Base-by-base conservation (phyloP, 164 flowering plant genomes). In the Chimonanthus praecox region DNA sequence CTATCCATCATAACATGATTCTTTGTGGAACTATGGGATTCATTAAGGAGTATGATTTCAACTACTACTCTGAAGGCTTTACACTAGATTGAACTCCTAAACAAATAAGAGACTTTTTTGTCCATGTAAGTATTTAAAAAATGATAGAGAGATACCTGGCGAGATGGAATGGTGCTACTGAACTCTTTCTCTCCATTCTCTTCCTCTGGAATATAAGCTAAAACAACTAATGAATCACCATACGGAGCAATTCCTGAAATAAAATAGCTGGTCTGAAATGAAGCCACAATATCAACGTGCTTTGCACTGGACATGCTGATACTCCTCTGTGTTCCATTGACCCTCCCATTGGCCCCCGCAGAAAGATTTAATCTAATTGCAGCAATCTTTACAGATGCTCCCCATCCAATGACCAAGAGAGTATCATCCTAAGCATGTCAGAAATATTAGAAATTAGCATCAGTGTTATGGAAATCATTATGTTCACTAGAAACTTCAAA, bases 171-270 rank as follows among this genome's bases (percentile, higher is more conserved):
- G 8, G 84, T 78, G 76, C 92, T 93, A 70, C 89, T 87, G 68
- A 88, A 86, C 60, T 90, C 92, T 79, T 90, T 92, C 64, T 88
- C 92, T 50, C 91, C 88, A 76, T 89, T 90, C 79, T 87, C 97
- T 83, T 89, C 89, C 70, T 84, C 91, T n/a, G 92, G 92, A 76
- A 95, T 90, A 82, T 94, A 94, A 72, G 99, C 97, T 72, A 96
- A 85, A 83, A 96, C 83, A 80, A 94, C 99, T 88, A 96, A 86
- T 78, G 90, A 80, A 83, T 94, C 98, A 77, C 97, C 99, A 86
- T 90, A 96, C 16, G 99, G 98, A 80, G 98, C 98, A 83, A 96
- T 84, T 78, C 99, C 99, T 58, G 99, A 92, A 77, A 96, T 89
- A 80, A 82, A 87, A 83, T 96, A 92, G 90, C 88, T 96, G 77